Evolutionary conservation across 345 rosid genomes (phyloP).

Genomic region (Salix koriyanagi): DNA sequence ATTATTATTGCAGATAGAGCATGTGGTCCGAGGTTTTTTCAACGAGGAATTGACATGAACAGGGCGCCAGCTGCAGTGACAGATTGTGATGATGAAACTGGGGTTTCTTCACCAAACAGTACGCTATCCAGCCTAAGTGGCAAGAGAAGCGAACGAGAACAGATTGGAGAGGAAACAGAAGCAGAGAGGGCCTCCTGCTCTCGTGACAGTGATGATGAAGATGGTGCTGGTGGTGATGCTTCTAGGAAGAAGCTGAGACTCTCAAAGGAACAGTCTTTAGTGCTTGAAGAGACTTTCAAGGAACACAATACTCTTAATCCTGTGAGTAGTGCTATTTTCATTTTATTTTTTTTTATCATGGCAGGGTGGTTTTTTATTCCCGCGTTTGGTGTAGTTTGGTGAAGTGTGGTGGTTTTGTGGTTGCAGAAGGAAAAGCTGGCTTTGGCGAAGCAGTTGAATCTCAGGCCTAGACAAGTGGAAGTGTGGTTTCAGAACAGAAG

Average conservation of each 20-base stretch:
- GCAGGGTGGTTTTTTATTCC: neutral
- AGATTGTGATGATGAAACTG: constrained; percentile 54
- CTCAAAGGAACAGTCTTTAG: constrained; percentile 68
- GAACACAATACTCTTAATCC: constrained; percentile 81
- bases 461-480: constrained; percentile 81
- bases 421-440: constrained; percentile 75
- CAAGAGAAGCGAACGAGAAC: constrained; percentile 65
- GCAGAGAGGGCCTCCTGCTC: constrained; percentile 71
- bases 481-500: constrained; percentile 93
- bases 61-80: constrained; percentile 33
- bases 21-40: constrained; percentile 42
- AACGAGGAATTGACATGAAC: constrained; percentile 62
- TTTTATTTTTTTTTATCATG: constrained; percentile 10
- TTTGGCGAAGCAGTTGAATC: constrained; percentile 68
- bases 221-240: constrained; percentile 54
- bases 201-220: constrained; percentile 62
- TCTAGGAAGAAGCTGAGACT: constrained; percentile 80
- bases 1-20: constrained; percentile 36
- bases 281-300: constrained; percentile 86
- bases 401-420: neutral
- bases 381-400: neutral
- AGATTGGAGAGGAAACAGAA: constrained; percentile 49
- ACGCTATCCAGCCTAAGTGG: constrained; percentile 76
- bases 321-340: constrained; percentile 61
- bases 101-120: constrained; percentile 78